Evolutionary conservation across 306 rosid species (phyloP), one percentile per base, ranked within the genome.

Genomic region (Casuarina glauca): DNA sequence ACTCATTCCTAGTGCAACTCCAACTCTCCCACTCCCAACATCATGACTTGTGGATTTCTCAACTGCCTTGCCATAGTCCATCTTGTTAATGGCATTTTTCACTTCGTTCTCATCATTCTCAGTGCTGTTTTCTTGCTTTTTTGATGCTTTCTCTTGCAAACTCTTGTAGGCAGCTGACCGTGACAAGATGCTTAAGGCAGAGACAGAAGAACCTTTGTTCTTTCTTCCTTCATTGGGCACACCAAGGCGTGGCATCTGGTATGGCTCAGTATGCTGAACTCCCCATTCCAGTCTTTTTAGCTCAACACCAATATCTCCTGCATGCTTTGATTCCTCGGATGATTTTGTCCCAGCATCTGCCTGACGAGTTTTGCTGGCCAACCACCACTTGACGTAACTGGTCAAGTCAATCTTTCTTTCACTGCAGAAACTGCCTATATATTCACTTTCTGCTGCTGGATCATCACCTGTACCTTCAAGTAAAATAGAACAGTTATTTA

Each of bases 361-460:
- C 70, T 84, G 93, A 76, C 94, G 86, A 83, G 83, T 84, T 86
- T 93, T 96, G 80, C 75, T 90, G 73, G 96, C 77, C 80, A 94
- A 94, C 99, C 98, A 93, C 99, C 99, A 96, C 86, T 89, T 93
- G 79, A 96, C 87, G 85, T 86, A 84, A 82, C 86, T 88, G 12
- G 99, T 96, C 82, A 96, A 79, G 81, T 96, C 99, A 73, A 89
- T 76, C 91, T 91, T 96, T 84, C 91, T 93, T 64, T 93, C 97
- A 78, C 85, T 62, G 80, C 98, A 84, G 81, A 90, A 87, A 78
- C 87, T 84, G 42, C 89, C 84, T 36, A 74, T 60, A 43, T 82
- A 90, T 50, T 93, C 97, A 76, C 86, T 86, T 68, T 91, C 96
- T 71, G 93, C 87, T 62, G 93, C 96, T 69, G 91, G 91, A 85